A percentile compares a stretch with the other conserved stretches of the same genome.
These are phyloP conservation scores for Boletus patriciae DNA, from an alignment of 768 basidiomycete genomes.

Conservation along the genomic window DNA sequence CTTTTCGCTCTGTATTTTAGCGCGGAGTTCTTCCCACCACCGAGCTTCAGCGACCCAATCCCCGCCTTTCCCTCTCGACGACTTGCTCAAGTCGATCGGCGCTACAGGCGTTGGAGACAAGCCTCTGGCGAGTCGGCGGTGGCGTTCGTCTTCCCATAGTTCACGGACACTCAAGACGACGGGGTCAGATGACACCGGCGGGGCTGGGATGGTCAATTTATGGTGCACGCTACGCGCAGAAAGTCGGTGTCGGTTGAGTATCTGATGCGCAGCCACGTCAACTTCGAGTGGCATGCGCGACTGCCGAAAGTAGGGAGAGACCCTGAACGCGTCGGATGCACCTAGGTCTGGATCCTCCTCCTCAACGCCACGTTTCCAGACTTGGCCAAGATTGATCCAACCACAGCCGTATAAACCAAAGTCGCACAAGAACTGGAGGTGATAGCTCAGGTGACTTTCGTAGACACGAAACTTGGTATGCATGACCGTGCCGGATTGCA, in stretches of 20 bases:
- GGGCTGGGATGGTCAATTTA: slow-evolving; percentile 58
- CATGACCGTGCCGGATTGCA: slow-evolving; percentile 84
- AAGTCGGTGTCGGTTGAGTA: slow-evolving; percentile 77
- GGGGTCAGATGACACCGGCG: slow-evolving; percentile 57
- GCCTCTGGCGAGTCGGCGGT: slow-evolving; percentile 63
- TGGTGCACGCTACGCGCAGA: slow-evolving; percentile 65
- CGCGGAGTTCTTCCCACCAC: slow-evolving; percentile 72
- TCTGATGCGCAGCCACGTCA: slow-evolving; percentile 77
- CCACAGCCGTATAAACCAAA: slow-evolving; percentile 95
- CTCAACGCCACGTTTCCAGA: slow-evolving; percentile 54
- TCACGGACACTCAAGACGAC: slow-evolving; percentile 88
- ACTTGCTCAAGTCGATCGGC: slow-evolving; percentile 67
- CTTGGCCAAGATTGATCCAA: slow-evolving; percentile 73
- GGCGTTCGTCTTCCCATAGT: slow-evolving; percentile 95
- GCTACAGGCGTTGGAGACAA: slow-evolving; percentile 71
- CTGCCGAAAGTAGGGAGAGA: slow-evolving; percentile 63
- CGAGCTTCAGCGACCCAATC: slow-evolving; percentile 73
- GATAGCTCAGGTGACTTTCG: slow-evolving; percentile 88
- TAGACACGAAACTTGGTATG: slow-evolving; percentile 73
- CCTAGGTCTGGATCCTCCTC: slow-evolving; percentile 16
- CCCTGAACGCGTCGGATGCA: slow-evolving; percentile 35
- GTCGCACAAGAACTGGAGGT: slow-evolving; percentile 92
- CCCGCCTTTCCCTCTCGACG: slow-evolving; percentile 53
- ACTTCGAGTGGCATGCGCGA: slow-evolving; percentile 77
- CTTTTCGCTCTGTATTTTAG: slow-evolving; percentile 55